A percentile compares a stretch with the other conserved stretches of the same genome.
Evolutionary conservation across 2,329 filamentous ascomycete genomes (phyloP).

Genomic region (Ambrosiella cleistominuta): DNA sequence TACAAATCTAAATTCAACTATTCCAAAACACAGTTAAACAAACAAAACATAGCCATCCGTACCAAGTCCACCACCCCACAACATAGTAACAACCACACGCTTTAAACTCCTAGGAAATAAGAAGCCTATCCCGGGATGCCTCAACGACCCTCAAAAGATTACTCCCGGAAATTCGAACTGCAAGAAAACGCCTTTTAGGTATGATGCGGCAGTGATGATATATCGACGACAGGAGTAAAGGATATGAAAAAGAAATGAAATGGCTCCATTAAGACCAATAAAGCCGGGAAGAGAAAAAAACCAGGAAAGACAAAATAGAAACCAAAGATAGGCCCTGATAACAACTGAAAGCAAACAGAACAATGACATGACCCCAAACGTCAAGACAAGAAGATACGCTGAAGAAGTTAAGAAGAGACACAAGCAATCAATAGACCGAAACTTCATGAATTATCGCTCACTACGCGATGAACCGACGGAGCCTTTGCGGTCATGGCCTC

Average conservation of each 20-base stretch:
- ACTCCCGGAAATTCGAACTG: background rate
- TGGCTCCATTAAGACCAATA: background rate
- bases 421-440: conserved; percentile 8
- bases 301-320: background rate
- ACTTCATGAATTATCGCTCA: conserved; percentile 25
- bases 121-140: background rate
- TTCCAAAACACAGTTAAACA: background rate
- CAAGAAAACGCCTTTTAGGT: background rate
- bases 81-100: no score
- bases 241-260: conserved; percentile 2
- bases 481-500: conserved; percentile 41
- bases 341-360: background rate
- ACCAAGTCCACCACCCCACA: no score
- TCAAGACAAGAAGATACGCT: conserved; percentile 3
- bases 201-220: background rate
- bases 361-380: conserved; percentile 10
- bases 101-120: no score
- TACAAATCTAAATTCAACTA: background rate
- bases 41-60: background rate
- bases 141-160: background rate
- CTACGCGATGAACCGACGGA: conserved; percentile 38
- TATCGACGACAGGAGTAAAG: background rate
- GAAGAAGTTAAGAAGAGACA: conserved; percentile 10
- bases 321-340: conserved; percentile 11
- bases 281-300: conserved; percentile 9